Conservation (phyloP, 306 rosid species). For the Castanospermum australe region DNA sequence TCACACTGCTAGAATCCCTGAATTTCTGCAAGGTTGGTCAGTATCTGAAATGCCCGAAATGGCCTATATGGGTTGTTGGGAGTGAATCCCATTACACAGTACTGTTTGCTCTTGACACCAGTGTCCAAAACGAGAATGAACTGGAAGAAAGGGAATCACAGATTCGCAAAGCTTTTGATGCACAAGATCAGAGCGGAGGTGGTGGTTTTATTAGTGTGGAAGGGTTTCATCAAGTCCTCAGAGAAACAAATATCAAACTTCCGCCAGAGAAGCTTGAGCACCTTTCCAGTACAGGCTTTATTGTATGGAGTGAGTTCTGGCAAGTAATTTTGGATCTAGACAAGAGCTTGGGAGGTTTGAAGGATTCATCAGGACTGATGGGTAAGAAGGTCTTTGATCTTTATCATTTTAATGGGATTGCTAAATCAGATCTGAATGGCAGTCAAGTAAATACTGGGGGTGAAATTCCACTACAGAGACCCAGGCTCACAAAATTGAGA, state of each 20-base stretch:
- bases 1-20: slow-evolving; percentile 76
- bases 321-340: slow-evolving; percentile 85
- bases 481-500: slow-evolving; percentile 74
- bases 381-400: slow-evolving; percentile 84
- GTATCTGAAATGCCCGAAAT: slow-evolving; percentile 72
- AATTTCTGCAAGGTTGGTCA: slow-evolving; percentile 86
- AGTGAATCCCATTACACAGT: slow-evolving; percentile 90
- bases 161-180: slow-evolving; percentile 83
- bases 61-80: slow-evolving; percentile 96
- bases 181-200: slow-evolving; percentile 86
- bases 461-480: slow-evolving; percentile 73
- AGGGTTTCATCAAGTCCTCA: slow-evolving; percentile 77
- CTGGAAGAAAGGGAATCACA: slow-evolving; percentile 81
- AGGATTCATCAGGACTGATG: slow-evolving; percentile 84
- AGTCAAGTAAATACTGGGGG: slow-evolving; percentile 53
- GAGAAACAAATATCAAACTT: slow-evolving; percentile 57
- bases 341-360: slow-evolving; percentile 72
- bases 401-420: slow-evolving; percentile 87
- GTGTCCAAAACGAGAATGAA: slow-evolving; percentile 83
- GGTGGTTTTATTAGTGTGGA: slow-evolving; percentile 87
- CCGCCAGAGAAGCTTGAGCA: slow-evolving; percentile 70
- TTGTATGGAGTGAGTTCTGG: slow-evolving; percentile 95
- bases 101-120: slow-evolving; percentile 70
- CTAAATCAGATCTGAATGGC: slow-evolving; percentile 82
- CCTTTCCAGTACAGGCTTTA: slow-evolving; percentile 75